Evolutionary conservation across 129 eudicot species (phyloP).

Genomic region (Ambrosia artemisiifolia): DNA sequence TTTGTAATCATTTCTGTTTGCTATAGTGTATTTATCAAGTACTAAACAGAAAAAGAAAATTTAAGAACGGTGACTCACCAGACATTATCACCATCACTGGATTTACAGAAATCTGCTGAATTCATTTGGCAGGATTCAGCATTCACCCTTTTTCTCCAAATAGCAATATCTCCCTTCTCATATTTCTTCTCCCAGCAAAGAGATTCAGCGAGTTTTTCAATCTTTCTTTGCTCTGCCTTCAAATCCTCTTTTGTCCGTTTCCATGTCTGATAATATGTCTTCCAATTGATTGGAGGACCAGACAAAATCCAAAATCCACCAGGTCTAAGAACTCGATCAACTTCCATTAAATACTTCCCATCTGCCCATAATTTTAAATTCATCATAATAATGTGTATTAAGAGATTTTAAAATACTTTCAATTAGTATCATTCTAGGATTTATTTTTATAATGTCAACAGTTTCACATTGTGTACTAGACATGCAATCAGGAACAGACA

Average conservation of each 20-base stretch:
- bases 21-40: background rate
- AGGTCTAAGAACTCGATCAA: slow-evolving; percentile 94
- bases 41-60: background rate
- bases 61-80: slow-evolving; percentile 49
- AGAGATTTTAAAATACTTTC: background rate
- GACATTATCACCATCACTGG: slow-evolving; percentile 68
- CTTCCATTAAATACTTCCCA: slow-evolving; percentile 90
- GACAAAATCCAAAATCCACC: slow-evolving; percentile 97
- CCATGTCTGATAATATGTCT: slow-evolving; percentile 78
- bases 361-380: slow-evolving; percentile 35
- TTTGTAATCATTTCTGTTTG: background rate
- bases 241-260: slow-evolving; percentile 77
- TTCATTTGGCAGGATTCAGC: slow-evolving; percentile 58
- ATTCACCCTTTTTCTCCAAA: slow-evolving; percentile 66
- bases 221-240: slow-evolving; percentile 71
- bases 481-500: background rate
- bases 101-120: slow-evolving; percentile 48
- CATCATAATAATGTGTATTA: background rate
- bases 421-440: background rate
- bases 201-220: slow-evolving; percentile 77
- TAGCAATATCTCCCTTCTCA: slow-evolving; percentile 92
- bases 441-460: background rate
- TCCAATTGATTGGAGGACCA: slow-evolving; percentile 98
- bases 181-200: slow-evolving; percentile 99
- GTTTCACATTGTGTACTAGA: background rate